These are phyloP conservation scores for Chenopodium quinoa DNA, from an alignment of 148 eudicot genomes.

Conservation along the genomic window DNA sequence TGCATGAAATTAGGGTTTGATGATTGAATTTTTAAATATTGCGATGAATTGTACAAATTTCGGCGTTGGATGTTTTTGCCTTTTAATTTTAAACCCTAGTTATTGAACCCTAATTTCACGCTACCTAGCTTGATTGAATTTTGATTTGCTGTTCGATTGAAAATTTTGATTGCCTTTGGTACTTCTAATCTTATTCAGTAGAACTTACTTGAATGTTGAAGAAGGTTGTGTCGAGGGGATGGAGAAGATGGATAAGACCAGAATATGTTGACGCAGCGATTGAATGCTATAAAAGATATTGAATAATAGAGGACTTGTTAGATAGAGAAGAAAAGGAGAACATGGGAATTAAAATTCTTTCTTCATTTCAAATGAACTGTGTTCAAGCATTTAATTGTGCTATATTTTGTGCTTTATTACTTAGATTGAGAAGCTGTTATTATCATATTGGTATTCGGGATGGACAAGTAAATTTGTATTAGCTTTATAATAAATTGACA, in stretches of 20 bases:
- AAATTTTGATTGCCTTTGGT: neutral
- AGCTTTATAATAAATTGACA: neutral
- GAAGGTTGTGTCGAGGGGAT: neutral
- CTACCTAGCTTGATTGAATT: neutral
- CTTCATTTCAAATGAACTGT: no score
- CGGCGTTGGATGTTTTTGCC: neutral
- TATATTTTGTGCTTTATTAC: no score
- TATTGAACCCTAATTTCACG: slow-evolving; percentile 6
- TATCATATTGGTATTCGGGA: neutral
- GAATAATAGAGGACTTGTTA: neutral
- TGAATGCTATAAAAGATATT: neutral
- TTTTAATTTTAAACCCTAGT: slow-evolving; percentile 2
- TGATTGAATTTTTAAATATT: neutral
- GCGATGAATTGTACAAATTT: neutral
- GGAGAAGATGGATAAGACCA: neutral
- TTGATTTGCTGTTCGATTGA: slow-evolving; percentile 1
- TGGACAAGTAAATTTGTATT: neutral
- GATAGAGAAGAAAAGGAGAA: neutral
- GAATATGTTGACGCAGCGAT: neutral
- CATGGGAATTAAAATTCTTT: no score
- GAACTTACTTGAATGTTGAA: neutral
- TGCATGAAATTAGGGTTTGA: slow-evolving; percentile 8
- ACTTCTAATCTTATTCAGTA: neutral
- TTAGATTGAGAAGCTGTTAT: neutral
- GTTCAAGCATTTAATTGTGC: no score